Base-by-base conservation (phyloP, 2,329 filamentous ascomycete genomes). In the Aspergillus thermomutatus region DNA sequence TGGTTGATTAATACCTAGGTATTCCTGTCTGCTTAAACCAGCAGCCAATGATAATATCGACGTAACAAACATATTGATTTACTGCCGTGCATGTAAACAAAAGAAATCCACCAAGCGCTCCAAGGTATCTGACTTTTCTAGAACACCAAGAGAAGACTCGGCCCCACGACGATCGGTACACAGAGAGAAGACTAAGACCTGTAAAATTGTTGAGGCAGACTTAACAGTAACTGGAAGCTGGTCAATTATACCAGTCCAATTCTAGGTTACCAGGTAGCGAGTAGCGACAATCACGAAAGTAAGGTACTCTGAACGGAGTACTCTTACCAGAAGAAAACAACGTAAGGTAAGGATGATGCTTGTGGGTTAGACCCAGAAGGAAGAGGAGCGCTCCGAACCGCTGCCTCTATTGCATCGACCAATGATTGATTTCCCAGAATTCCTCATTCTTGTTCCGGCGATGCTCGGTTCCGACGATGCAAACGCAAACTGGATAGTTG, bases 351-450 rank as follows among this genome's bases (percentile, higher is more conserved):
- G 14, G 31, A 14, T 5, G 6, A 14, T 37, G 17, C 14, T 37
- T 17, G 25, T 49, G 55, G 56, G 60, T 56, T 61, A 54, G 59
- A 46, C 51, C 56, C 53, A 61, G 56, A 55, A 59, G 51, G 56
- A 53, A 50, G 67, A 63, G 63, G 59, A 64, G 61, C 68, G 67
- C 68, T 65, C 69, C 69, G 68, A 68, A 66, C 69, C 68, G 67
- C 70, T 64, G 64, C 45, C 41, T 45, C 11, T 48, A 51, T 43
- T 11, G 28, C 19, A 53, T 23, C 10, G 25, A 26, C 21, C n/a
- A 19, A 43, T 23, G 43, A 46, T 46, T 26, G 43, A 21, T 21
- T 21, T 26, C 10, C 11, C 23, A 46, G 10, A 11, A 7, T 23
- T 26, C 11, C 19, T 57, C 40, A 48, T 48, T 53, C 17, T 41